phyloP scores from a whole-genome alignment of 2,329 filamentous ascomycete species.

The Colletotrichum truncatum region DNA sequence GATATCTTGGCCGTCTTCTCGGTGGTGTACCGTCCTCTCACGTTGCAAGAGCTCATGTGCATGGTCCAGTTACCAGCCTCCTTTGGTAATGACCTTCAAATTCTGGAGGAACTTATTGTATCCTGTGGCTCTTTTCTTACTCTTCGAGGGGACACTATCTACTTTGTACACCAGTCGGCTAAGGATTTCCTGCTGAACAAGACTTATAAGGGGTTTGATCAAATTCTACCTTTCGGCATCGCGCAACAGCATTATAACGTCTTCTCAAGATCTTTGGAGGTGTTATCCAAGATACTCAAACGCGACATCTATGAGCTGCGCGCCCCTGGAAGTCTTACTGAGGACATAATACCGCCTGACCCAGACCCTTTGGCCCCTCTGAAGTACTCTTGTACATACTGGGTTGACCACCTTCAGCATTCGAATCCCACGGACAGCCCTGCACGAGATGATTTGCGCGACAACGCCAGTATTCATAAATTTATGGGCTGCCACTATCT shows the following conservation, averaged over 20 bases:
- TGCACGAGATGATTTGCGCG: slow-evolving; percentile 31
- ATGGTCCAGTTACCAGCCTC: no score
- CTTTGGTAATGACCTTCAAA: slow-evolving; percentile 20
- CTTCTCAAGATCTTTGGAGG: slow-evolving; percentile 43
- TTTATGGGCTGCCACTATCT: slow-evolving; percentile 49
- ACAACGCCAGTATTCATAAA: slow-evolving; percentile 35
- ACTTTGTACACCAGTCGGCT: slow-evolving; percentile 53
- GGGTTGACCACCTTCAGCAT: slow-evolving; percentile 33
- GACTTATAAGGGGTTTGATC: no score
- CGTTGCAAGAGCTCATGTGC: slow-evolving; percentile 33
- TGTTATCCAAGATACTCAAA: slow-evolving; percentile 38
- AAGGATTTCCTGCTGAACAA: slow-evolving; percentile 48
- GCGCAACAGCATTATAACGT: slow-evolving; percentile 40
- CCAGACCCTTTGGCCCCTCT: slow-evolving; percentile 31
- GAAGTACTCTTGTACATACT: slow-evolving; percentile 34
- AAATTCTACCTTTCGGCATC: slow-evolving; percentile 40
- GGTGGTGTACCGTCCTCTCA: neutral
- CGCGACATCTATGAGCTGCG: slow-evolving; percentile 46
- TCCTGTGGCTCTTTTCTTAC: slow-evolving; percentile 52
- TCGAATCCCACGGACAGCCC: neutral
- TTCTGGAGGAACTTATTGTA: neutral
- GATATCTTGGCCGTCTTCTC: neutral
- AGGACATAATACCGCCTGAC: slow-evolving; percentile 17
- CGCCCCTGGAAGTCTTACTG: slow-evolving; percentile 15
- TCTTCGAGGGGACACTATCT: slow-evolving; percentile 38